phyloP scores from a whole-genome alignment of 257 asterid genomes.

The Nicotiana knightiana region DNA sequence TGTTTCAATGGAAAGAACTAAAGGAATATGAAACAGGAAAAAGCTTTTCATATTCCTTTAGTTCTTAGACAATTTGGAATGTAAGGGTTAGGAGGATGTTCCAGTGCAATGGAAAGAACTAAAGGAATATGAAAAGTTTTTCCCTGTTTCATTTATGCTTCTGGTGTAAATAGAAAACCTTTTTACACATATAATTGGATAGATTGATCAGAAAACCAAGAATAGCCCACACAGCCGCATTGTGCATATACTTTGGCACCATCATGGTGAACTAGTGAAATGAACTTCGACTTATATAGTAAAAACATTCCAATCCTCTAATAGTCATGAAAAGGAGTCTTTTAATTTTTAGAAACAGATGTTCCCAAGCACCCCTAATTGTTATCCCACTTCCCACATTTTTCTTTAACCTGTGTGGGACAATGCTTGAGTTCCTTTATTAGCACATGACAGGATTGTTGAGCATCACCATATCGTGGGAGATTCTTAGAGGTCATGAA shows the following conservation, averaged over 20 bases:
- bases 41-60: not conserved
- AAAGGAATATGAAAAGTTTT: not conserved
- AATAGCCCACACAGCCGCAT: not conserved
- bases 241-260: not conserved
- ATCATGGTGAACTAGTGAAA: not conserved
- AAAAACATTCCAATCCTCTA: not conserved
- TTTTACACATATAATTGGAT: not conserved
- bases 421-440: conserved; percentile 2
- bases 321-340: not conserved
- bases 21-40: not conserved
- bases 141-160: not conserved
- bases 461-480: not conserved
- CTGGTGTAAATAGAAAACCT: not conserved
- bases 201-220: not conserved
- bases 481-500: not conserved
- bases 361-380: not conserved
- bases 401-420: not conserved
- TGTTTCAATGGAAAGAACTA: too few relatives aligned
- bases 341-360: not conserved
- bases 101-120: not conserved
- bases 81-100: not conserved
- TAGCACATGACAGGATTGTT: not conserved
- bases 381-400: not conserved
- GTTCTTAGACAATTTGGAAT: not conserved
- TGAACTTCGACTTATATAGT: not conserved